Base-by-base conservation (phyloP, 352 stramenopile species). In the Phytophthora megakarya region DNA sequence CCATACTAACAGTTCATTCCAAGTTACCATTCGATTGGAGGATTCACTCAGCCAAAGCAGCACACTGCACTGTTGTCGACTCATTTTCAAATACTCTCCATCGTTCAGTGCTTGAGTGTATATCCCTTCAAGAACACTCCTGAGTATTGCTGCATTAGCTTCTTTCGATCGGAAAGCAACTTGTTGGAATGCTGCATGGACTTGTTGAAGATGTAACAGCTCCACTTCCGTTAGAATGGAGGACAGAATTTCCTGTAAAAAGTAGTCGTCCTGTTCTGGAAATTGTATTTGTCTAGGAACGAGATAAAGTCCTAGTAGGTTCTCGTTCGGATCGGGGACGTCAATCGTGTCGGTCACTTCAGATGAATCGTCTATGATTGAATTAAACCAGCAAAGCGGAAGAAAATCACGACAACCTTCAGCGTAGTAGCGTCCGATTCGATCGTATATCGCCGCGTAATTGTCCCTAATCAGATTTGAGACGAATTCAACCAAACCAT, bases 211-310 rank as follows among this genome's bases (percentile, higher is more conserved):
- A 26, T 23, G 39, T 2, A 21, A 42, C 4, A 81, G 22, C 18
- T 76, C 67, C 2, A 74, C 66, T 25, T 47, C 42, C 5, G 48
- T 44, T 38, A 63, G 56, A 57, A 90, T 71, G 3, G 77, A 73
- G 2, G 58, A 47, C 43, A 88, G 18, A 44, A 90, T 46, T 22
- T 87, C 73, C 16, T 84, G 70, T n/a, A 65, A 40, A 43, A 72
- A 85, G 21, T 68, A 61, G 6, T 77, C 72, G 30, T 90, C 76
- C 18, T 67, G 68, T n/a, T 90, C 81, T 0, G 73, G 75, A 33
- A 90, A 84, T 50, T 90, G 81, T 28, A 73, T 72, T 42, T 88
- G 72, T 42, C 81, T 73, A 0, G 81, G 81, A 18, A 84, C 75
- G 28, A 90, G 75, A 45, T 76, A 88, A 55, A 88, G 87, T 0